phyloP scores from a whole-genome alignment of 495 filamentous ascomycete species.

The Xanthoparmelia taractica region DNA sequence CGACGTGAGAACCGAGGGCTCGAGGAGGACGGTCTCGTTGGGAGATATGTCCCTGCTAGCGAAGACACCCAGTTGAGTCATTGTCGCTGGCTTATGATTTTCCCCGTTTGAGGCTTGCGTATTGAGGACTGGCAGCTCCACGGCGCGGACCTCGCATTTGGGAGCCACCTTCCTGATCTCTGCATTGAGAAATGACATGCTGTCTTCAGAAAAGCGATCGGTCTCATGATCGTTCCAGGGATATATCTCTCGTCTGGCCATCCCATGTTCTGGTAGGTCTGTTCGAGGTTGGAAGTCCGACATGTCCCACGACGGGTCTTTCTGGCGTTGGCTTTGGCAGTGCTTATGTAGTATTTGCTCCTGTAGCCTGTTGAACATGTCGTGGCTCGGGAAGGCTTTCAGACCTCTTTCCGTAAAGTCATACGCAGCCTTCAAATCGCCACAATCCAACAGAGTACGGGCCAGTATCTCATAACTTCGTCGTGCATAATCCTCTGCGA shows the following conservation, averaged over 20 bases:
- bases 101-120: slow-evolving; percentile 32
- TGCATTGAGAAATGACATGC: slow-evolving; percentile 58
- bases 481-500: slow-evolving; percentile 36
- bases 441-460: slow-evolving; percentile 54
- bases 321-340: slow-evolving; percentile 4
- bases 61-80: slow-evolving; percentile 79
- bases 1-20: slow-evolving; percentile 73
- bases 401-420: slow-evolving; percentile 50
- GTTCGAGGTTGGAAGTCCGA: slow-evolving; percentile 18
- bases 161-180: slow-evolving; percentile 58
- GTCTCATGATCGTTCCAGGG: slow-evolving; percentile 91
- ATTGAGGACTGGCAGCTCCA: slow-evolving; percentile 61
- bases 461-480: slow-evolving; percentile 47
- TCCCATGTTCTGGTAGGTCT: slow-evolving; percentile 22
- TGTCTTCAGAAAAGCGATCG: slow-evolving; percentile 65
- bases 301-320: slow-evolving; percentile 13
- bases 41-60: slow-evolving; percentile 72
- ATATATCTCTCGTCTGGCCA: slow-evolving; percentile 76
- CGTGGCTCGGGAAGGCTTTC: slow-evolving; percentile 5
- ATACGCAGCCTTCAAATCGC: slow-evolving; percentile 62
- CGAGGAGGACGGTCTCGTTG: slow-evolving; percentile 68
- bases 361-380: slow-evolving; percentile 10
- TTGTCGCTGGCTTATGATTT: slow-evolving; percentile 35
- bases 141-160: slow-evolving; percentile 59
- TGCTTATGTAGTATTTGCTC: slow-evolving; percentile 8